These are phyloP conservation scores for Wallacemonas sp. DNA, from an alignment of 208 protist genomes.

Conservation along the genomic window DNA sequence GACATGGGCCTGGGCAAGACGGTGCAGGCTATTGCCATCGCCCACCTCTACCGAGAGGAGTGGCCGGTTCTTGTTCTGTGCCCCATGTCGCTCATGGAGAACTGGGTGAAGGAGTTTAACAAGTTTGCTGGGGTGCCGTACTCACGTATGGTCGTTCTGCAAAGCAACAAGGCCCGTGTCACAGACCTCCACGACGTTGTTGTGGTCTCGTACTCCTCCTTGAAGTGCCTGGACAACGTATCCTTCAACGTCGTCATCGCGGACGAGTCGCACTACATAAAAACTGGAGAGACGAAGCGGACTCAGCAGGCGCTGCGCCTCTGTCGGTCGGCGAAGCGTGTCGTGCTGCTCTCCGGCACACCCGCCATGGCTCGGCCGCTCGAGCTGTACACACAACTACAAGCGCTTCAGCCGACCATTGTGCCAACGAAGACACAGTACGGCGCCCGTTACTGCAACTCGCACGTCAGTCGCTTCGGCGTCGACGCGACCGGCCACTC, in stretches of 20 bases:
- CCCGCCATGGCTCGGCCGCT: constrained; percentile 92
- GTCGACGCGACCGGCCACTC: constrained; percentile 75
- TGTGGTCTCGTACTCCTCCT: constrained; percentile 81
- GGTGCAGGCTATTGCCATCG: constrained; percentile 93
- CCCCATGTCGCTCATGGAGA: constrained; percentile 90
- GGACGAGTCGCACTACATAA: constrained; percentile 97
- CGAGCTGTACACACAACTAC: constrained; percentile 95
- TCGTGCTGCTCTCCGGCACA: constrained; percentile 93
- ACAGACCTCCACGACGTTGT: constrained; percentile 57
- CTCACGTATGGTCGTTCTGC: constrained; percentile 68
- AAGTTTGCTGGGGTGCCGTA: constrained; percentile 80
- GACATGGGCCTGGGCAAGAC: constrained; percentile 98
- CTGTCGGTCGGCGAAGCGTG: constrained; percentile 59
- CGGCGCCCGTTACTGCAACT: constrained; percentile 93
- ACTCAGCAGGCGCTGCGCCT: constrained; percentile 78
- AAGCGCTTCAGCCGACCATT: constrained; percentile 57
- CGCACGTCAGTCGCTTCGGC: constrained; percentile 70
- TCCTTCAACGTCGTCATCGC: constrained; percentile 90
- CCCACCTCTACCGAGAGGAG: constrained; percentile 89
- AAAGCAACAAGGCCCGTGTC: constrained; percentile 43
- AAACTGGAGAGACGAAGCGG: constrained; percentile 81
- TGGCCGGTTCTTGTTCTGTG: constrained; percentile 95
- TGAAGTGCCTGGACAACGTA: constrained; percentile 59
- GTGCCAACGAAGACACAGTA: constrained; percentile 81
- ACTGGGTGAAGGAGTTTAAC: constrained; percentile 92